phyloP scores from a whole-genome alignment of 305 asterid species.

The Fraxinus floribunda region DNA sequence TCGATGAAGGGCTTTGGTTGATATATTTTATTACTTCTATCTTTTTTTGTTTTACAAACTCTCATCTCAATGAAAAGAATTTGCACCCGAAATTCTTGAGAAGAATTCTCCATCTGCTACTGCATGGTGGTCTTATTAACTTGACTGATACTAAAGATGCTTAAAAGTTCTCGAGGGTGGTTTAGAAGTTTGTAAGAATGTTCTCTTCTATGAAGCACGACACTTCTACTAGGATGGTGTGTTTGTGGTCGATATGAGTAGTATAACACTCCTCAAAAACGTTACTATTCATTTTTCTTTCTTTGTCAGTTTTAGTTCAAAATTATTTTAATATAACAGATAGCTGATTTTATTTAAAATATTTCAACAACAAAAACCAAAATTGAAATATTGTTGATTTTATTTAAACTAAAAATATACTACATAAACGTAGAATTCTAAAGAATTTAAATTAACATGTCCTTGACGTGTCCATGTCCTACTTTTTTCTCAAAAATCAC shows the following conservation, averaged over 20 bases:
- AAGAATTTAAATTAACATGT: background rate
- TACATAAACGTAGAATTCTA: background rate
- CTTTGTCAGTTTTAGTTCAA: conserved; percentile 10
- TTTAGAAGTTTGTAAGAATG: background rate
- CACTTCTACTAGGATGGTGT: background rate
- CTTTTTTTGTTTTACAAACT: background rate
- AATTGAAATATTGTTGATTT: background rate
- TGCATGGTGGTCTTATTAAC: background rate
- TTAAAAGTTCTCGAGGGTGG: background rate
- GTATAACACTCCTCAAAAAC: background rate
- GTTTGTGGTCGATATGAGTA: background rate
- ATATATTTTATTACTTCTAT: background rate
- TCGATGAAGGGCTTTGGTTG: background rate
- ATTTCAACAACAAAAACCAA: background rate
- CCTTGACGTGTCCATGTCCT: background rate
- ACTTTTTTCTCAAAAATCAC: background rate
- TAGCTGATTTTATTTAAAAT: background rate
- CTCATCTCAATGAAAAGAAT: background rate
- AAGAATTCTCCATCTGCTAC: background rate
- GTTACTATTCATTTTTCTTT: background rate
- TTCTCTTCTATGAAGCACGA: background rate
- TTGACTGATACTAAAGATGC: background rate
- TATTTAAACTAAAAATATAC: background rate
- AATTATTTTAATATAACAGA: background rate
- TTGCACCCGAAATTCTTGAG: background rate